Conservation (phyloP, 768 basidiomycete species). For the Leccinum sublutescens region DNA sequence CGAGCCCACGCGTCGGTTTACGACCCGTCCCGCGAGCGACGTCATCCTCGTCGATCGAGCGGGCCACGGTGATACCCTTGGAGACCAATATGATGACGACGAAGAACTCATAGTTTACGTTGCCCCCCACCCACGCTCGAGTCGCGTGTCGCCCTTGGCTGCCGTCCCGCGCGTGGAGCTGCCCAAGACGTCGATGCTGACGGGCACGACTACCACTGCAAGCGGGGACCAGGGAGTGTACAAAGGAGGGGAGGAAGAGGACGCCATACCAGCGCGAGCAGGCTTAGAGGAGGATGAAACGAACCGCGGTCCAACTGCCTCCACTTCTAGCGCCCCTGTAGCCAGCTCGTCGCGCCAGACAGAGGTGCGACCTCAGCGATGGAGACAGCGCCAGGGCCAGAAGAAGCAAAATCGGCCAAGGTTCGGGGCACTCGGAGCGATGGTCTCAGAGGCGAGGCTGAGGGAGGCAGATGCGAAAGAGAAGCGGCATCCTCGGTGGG, state of each 20-base stretch:
- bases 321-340: neutral
- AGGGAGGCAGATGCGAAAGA: constrained; percentile 34
- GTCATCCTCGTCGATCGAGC: constrained; percentile 23
- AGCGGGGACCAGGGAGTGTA: neutral
- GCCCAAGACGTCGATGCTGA: constrained; percentile 27
- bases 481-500: constrained; percentile 37
- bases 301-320: constrained; percentile 14
- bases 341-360: constrained; percentile 26
- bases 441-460: constrained; percentile 52
- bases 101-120: constrained; percentile 71
- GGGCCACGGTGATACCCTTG: constrained; percentile 15
- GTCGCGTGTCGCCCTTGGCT: constrained; percentile 13
- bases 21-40: constrained; percentile 17
- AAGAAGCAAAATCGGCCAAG: constrained; percentile 15
- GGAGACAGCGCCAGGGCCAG: constrained; percentile 24
- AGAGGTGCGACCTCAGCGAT: constrained; percentile 18
- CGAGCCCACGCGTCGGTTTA: constrained; percentile 21
- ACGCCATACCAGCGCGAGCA: neutral
- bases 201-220: constrained; percentile 5
- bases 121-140: constrained; percentile 63
- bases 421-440: constrained; percentile 54
- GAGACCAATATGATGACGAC: constrained; percentile 42
- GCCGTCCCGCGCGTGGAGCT: constrained; percentile 15
- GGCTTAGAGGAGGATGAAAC: neutral
- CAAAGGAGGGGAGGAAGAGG: neutral